A percentile compares a stretch with the other conserved stretches of the same genome.
phyloP scores from a whole-genome alignment of 352 stramenopile species.

The Phytophthora syringae region DNA sequence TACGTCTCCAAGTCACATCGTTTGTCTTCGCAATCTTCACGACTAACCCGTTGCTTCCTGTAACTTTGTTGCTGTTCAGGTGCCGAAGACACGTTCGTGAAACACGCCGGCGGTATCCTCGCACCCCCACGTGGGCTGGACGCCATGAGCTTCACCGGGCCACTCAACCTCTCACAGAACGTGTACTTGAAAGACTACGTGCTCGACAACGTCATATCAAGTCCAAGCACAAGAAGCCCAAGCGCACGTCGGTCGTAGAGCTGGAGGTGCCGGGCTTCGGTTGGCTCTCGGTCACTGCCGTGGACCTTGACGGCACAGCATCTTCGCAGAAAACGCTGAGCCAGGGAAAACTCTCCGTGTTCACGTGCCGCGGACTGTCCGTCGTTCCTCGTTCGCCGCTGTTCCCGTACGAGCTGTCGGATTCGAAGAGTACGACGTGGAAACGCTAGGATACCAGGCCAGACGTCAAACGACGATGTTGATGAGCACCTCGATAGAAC shows the following conservation, averaged over 20 bases:
- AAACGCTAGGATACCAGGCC: conserved; percentile 51
- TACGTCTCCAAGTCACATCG: conserved; percentile 40
- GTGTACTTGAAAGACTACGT: conserved; percentile 77
- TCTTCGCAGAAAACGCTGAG: conserved; percentile 69
- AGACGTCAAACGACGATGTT: not conserved
- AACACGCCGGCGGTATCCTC: conserved; percentile 81
- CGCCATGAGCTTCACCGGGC: conserved; percentile 77
- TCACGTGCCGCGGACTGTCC: conserved; percentile 65
- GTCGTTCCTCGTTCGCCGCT: conserved; percentile 66
- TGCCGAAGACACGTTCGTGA: conserved; percentile 78
- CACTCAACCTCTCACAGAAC: conserved; percentile 58
- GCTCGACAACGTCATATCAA: conserved; percentile 67
- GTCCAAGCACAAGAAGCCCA: conserved; percentile 82
- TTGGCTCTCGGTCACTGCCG: conserved; percentile 78
- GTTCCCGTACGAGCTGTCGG: conserved; percentile 84
- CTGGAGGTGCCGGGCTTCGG: conserved; percentile 82
- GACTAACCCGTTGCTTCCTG: conserved; percentile 2
- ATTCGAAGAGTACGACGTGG: conserved; percentile 77
- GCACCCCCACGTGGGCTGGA: conserved; percentile 79
- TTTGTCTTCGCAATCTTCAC: not conserved
- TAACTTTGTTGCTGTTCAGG: conserved; percentile 36
- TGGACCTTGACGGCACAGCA: conserved; percentile 80
- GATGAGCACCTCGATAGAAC: conserved; percentile 24
- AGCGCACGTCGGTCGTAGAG: conserved; percentile 82
- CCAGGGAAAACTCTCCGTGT: conserved; percentile 66